These are phyloP conservation scores for Penicillium occitanis DNA, from an alignment of 2,329 filamentous ascomycete species.

Conservation along the genomic window DNA sequence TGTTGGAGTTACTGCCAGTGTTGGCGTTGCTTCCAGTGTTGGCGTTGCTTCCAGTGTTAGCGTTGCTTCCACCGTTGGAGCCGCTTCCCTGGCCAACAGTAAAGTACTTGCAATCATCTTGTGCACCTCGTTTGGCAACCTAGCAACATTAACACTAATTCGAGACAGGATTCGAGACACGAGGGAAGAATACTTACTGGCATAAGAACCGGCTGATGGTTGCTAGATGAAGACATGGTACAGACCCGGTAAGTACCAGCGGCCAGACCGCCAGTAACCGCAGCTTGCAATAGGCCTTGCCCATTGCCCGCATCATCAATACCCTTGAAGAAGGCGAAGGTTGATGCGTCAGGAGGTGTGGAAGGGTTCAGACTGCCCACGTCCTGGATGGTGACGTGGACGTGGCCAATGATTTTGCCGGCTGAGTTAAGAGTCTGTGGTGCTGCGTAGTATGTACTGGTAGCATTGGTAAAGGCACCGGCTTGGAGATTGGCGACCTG, in stretches of 20 bases:
- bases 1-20: neutral
- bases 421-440: slow-evolving; percentile 50
- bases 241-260: slow-evolving; percentile 54
- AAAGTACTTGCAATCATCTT: slow-evolving; percentile 56
- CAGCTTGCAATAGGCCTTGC: slow-evolving; percentile 47
- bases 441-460: slow-evolving; percentile 55
- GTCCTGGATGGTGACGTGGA: slow-evolving; percentile 53
- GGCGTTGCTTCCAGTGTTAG: neutral
- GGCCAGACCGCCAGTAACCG: slow-evolving; percentile 50
- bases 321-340: slow-evolving; percentile 60
- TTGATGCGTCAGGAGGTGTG: slow-evolving; percentile 41
- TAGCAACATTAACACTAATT: slow-evolving; percentile 12
- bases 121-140: slow-evolving; percentile 53
- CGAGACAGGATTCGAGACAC: slow-evolving; percentile 17
- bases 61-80: neutral
- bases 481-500: slow-evolving; percentile 53
- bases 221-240: slow-evolving; percentile 52
- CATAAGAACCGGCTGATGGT: slow-evolving; percentile 61
- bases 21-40: slow-evolving; percentile 5
- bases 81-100: slow-evolving; percentile 35
- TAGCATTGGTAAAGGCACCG: slow-evolving; percentile 57
- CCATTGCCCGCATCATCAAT: slow-evolving; percentile 55
- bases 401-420: slow-evolving; percentile 42
- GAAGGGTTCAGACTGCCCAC: slow-evolving; percentile 38
- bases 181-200: slow-evolving; percentile 34